Percentiles rank a stretch among this genome's conserved stretches.
phyloP scores from a whole-genome alignment of 208 protist species.

The Leishmania aethiopica region DNA sequence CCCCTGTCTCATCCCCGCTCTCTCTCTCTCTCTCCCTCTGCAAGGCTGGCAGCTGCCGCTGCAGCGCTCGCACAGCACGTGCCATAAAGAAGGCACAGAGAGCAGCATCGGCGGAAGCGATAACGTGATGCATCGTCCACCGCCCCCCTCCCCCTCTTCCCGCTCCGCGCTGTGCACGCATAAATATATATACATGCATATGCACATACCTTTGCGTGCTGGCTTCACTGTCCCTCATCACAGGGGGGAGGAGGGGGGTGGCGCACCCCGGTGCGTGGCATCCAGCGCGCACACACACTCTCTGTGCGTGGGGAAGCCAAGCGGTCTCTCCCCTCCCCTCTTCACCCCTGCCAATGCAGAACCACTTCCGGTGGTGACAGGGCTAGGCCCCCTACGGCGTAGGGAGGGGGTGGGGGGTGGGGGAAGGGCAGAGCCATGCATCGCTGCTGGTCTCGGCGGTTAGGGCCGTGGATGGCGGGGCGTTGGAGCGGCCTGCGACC shows the following conservation, averaged over 20 bases:
- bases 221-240: background rate
- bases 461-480: no score
- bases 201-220: background rate
- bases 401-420: no score
- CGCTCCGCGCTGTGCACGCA: background rate
- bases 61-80: background rate
- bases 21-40: no score
- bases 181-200: background rate
- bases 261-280: background rate
- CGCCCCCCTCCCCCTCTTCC: background rate
- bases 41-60: background rate
- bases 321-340: no score
- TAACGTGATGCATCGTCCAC: background rate
- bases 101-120: background rate
- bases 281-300: background rate
- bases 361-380: no score
- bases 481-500: no score
- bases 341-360: no score
- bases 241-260: background rate
- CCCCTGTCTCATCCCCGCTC: no score
- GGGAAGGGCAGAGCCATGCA: no score
- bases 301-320: background rate
- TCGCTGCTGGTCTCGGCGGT: no score
- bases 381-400: no score
- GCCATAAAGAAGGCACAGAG: background rate